A percentile compares a stretch with the other conserved stretches of the same genome.
Evolutionary conservation across 2,329 filamentous ascomycete genomes (phyloP).

Genomic region (Penicillium sclerotiorum): DNA sequence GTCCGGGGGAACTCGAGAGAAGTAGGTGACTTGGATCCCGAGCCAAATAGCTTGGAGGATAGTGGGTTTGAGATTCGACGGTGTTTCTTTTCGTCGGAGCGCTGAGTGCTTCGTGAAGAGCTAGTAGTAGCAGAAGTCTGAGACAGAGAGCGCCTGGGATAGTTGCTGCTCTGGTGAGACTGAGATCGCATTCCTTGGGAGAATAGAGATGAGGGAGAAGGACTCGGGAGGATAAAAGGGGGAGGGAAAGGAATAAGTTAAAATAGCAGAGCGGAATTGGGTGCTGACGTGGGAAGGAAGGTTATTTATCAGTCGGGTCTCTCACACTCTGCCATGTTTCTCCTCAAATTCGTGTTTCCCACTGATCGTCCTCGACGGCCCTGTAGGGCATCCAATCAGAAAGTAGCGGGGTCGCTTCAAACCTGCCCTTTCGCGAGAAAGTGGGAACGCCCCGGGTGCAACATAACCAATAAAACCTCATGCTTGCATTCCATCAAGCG

Average conservation of each 20-base stretch:
- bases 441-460: slow-evolving; percentile 1
- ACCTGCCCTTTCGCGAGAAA: slow-evolving; percentile 6
- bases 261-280: neutral
- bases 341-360: neutral
- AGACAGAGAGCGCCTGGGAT: slow-evolving; percentile 23
- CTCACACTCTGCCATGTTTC: neutral
- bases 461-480: slow-evolving; percentile 12
- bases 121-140: slow-evolving; percentile 22
- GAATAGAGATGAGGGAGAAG: neutral
- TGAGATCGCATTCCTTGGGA: slow-evolving; percentile 20
- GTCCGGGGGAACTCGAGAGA: slow-evolving; percentile 21
- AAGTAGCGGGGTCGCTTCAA: slow-evolving; percentile 6
- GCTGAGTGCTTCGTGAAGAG: slow-evolving; percentile 19
- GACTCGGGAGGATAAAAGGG: neutral
- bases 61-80: slow-evolving; percentile 15
- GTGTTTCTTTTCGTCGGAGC: slow-evolving; percentile 18
- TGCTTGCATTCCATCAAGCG: neutral
- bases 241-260: neutral
- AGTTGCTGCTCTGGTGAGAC: slow-evolving; percentile 10
- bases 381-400: slow-evolving; percentile 29
- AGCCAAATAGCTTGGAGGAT: slow-evolving; percentile 19
- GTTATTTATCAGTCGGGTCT: slow-evolving; percentile 22
- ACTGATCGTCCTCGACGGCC: slow-evolving; percentile 8
- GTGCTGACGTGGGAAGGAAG: slow-evolving; percentile 7
- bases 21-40: slow-evolving; percentile 25